These are phyloP conservation scores for Didymella sp. DNA, from an alignment of 2,329 filamentous ascomycete genomes.

Conservation along the genomic window DNA sequence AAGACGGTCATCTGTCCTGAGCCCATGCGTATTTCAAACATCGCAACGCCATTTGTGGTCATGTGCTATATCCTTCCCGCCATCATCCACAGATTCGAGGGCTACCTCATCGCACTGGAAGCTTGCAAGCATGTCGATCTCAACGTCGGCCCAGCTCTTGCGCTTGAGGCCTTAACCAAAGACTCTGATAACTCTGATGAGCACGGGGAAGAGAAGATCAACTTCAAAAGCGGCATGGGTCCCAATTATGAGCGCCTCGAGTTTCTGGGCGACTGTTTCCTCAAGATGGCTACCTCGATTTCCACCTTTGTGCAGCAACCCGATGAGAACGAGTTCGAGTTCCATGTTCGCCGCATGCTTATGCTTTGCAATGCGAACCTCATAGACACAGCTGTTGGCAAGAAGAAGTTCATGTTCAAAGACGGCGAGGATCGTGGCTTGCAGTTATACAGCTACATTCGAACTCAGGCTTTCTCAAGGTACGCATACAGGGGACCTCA, in stretches of 20 bases:
- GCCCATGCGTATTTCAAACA: slow-evolving; percentile 74
- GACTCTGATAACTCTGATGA: slow-evolving; percentile 86
- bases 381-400: slow-evolving; percentile 70
- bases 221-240: slow-evolving; percentile 85
- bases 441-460: slow-evolving; percentile 76
- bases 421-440: slow-evolving; percentile 45
- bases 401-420: slow-evolving; percentile 52
- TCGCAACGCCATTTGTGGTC: slow-evolving; percentile 72
- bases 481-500: too few relatives aligned
- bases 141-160: slow-evolving; percentile 69
- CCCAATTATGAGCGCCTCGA: slow-evolving; percentile 95
- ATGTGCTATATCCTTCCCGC: slow-evolving; percentile 81
- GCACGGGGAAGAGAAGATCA: slow-evolving; percentile 69
- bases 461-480: slow-evolving; percentile 81
- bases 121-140: slow-evolving; percentile 72
- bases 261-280: slow-evolving; percentile 89
- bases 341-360: slow-evolving; percentile 88
- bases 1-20: slow-evolving; percentile 77
- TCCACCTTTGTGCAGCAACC: slow-evolving; percentile 80
- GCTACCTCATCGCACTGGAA: slow-evolving; percentile 79
- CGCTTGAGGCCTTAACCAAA: slow-evolving; percentile 90
- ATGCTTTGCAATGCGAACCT: slow-evolving; percentile 92
- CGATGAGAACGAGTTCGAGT: slow-evolving; percentile 81
- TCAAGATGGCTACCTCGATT: slow-evolving; percentile 96
- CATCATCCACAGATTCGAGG: slow-evolving; percentile 83